Base-by-base conservation (phyloP, 352 stramenopile species). In the Elongisporangium undulatum region DNA sequence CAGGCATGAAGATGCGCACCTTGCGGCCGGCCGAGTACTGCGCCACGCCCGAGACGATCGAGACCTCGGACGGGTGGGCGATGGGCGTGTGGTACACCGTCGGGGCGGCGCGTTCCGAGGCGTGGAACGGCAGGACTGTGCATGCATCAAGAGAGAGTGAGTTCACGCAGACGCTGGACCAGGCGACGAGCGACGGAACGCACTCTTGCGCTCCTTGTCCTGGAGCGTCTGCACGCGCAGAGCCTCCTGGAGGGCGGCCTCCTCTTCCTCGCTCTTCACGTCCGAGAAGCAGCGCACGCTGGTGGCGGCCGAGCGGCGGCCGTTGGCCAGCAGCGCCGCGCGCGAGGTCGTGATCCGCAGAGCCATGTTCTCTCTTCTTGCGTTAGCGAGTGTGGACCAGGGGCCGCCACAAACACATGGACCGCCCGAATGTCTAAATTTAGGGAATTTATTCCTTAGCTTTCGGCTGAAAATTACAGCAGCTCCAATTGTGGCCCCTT, bases 51-150 rank as follows among this genome's bases (percentile, higher is more conserved):
- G 78, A 89, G 48, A 93, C 71, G 29, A 92, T 60, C 41, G 84
- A 67, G 22, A 72, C 66, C 53, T 93, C 84, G 59, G 79, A 70
- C 29, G 84, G 84, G 75, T 77, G 78, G 29, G 71, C 69, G 58
- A 93, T 87, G 29, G 74, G 68, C 45, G 68, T 67, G 54, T 79
- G 68, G 52, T 81, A 68, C 26, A 93, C 64, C 26, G 64, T 73
- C 21, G 74, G 75, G 65, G 71, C 77, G 55, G 66, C 72, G 17
- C 56, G 68, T 54, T 82, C 68, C 4, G 67, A 71, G 41, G 83
- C 81, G 54, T 91, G 83, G 67, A 65, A 80, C 29, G 84, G 84
- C 56, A 92, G 59, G 56, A 93, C 84, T 88, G 38, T n/a, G 41
- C 29, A 61, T 13, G 45, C 29, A 54, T 12, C 3, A 54, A 0